Percentiles rank a stretch among this genome's conserved stretches.
phyloP scores from a whole-genome alignment of 768 basidiomycete genomes.

The Tricholoma terreum region DNA sequence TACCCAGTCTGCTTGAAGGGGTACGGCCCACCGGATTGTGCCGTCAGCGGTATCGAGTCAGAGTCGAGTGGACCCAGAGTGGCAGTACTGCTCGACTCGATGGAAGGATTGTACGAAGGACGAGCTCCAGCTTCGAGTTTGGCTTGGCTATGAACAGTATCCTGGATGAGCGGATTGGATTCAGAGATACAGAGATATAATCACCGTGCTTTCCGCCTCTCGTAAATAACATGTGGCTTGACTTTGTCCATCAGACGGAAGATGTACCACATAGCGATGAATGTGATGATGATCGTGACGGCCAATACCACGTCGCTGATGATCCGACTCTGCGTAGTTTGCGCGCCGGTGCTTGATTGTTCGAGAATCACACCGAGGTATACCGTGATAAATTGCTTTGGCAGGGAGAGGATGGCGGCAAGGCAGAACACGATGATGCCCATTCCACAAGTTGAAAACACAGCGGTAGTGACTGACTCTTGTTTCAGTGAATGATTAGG shows the following conservation, averaged over 20 bases:
- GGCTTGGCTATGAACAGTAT: slow-evolving; percentile 42
- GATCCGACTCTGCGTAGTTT: slow-evolving; percentile 50
- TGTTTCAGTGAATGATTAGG: slow-evolving; percentile 1
- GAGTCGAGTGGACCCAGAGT: slow-evolving; percentile 26
- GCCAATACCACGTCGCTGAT: slow-evolving; percentile 68
- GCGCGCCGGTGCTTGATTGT: slow-evolving; percentile 38
- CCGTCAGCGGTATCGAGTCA: slow-evolving; percentile 40
- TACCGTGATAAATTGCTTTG: slow-evolving; percentile 90
- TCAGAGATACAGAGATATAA: slow-evolving; percentile 7
- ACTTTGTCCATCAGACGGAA: slow-evolving; percentile 63
- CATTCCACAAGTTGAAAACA: slow-evolving; percentile 91
- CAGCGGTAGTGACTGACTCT: slow-evolving; percentile 72
- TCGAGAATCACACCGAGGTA: slow-evolving; percentile 85
- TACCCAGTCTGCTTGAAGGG: slow-evolving; percentile 23
- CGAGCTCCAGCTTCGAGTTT: slow-evolving; percentile 38
- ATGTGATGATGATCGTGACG: slow-evolving; percentile 67
- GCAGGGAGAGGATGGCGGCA: slow-evolving; percentile 79
- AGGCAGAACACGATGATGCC: slow-evolving; percentile 69
- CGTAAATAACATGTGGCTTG: slow-evolving; percentile 67
- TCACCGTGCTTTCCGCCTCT: slow-evolving; percentile 67
- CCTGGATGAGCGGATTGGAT: not conserved
- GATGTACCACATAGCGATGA: slow-evolving; percentile 84
- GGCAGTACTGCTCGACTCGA: slow-evolving; percentile 22
- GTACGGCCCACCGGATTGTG: slow-evolving; percentile 27
- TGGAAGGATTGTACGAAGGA: slow-evolving; percentile 10